phyloP scores from a whole-genome alignment of 2,329 filamentous ascomycete genomes.

The Diaporthe sp. region DNA sequence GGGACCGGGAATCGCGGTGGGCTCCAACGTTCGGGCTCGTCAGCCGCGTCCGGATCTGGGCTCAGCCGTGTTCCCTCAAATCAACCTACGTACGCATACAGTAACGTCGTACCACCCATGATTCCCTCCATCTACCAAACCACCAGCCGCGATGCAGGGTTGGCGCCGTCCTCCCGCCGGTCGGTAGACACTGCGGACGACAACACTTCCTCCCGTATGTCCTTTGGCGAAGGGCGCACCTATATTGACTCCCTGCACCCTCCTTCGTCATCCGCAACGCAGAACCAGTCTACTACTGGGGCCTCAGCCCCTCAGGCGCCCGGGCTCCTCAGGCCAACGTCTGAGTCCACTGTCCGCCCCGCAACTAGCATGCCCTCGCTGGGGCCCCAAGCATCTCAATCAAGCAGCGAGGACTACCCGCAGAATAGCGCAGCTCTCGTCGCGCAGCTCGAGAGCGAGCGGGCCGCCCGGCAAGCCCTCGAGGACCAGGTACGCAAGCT shows the following conservation, averaged over 20 bases:
- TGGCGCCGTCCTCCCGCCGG: slow-evolving; percentile 38
- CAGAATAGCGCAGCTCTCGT: slow-evolving; percentile 63
- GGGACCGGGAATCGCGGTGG: slow-evolving; percentile 38
- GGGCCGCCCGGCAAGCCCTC: slow-evolving; percentile 63
- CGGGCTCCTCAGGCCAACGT: slow-evolving; percentile 49
- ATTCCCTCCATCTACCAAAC: slow-evolving; percentile 46
- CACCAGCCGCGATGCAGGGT: slow-evolving; percentile 6
- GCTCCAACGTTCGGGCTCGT: slow-evolving; percentile 28
- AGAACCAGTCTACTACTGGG: slow-evolving; percentile 39
- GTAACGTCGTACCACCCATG: slow-evolving; percentile 42
- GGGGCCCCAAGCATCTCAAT: slow-evolving; percentile 33
- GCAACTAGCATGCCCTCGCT: slow-evolving; percentile 56
- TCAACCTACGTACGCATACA: slow-evolving; percentile 41
- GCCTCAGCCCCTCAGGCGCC: slow-evolving; percentile 35
- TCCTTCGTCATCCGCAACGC: slow-evolving; percentile 45
- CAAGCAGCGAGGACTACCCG: slow-evolving; percentile 39
- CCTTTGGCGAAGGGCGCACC: slow-evolving; percentile 58
- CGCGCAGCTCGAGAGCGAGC: slow-evolving; percentile 66
- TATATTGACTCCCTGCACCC: slow-evolving; percentile 56
- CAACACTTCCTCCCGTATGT: slow-evolving; percentile 49
- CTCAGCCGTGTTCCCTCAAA: slow-evolving; percentile 29
- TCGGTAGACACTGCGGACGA: slow-evolving; percentile 47
- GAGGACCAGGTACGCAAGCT: slow-evolving; percentile 67
- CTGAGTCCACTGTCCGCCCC: slow-evolving; percentile 60
- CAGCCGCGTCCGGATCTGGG: slow-evolving; percentile 17